Conservation (phyloP, 2,329 filamentous ascomycete species). For the Incumbomyces lentus region DNA sequence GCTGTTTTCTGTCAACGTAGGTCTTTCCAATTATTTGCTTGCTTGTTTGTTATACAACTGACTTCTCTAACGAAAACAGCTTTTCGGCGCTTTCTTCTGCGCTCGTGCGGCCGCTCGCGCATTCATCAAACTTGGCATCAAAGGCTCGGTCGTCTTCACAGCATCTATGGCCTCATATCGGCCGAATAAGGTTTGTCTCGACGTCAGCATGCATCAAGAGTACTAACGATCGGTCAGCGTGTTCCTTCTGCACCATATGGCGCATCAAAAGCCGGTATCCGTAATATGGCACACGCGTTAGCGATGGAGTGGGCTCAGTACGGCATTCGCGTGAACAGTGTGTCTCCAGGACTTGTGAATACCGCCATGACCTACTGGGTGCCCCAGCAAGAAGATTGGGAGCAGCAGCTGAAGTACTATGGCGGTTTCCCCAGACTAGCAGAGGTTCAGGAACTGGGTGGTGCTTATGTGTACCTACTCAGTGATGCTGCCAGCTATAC, state of each 20-base stretch:
- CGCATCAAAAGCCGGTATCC: constrained; percentile 35
- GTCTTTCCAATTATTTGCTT: too few species aligned
- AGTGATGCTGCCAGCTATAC: constrained; percentile 28
- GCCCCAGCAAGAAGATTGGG: constrained; percentile 40
- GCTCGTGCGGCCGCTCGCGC: constrained; percentile 34
- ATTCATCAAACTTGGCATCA: constrained; percentile 37
- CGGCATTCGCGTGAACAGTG: constrained; percentile 23
- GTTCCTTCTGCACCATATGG: constrained; percentile 34
- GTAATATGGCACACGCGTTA: constrained; percentile 33
- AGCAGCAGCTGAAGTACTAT: constrained; percentile 45
- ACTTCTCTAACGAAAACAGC: constrained; percentile 12
- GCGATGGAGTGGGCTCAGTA: constrained; percentile 28
- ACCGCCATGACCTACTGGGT: constrained; percentile 40
- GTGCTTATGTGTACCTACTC: constrained; percentile 40
- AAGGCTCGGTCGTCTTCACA: constrained; percentile 38
- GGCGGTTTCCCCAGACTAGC: constrained; percentile 44
- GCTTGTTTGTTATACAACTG: constrained; percentile 1
- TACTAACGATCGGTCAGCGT: constrained; percentile 6
- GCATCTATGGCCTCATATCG: constrained; percentile 39
- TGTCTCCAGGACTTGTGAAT: constrained; percentile 24
- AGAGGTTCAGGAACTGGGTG: constrained; percentile 41
- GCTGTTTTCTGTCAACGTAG: constrained; percentile 34
- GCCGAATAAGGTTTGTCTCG: constrained; percentile 30
- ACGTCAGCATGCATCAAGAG: not conserved
- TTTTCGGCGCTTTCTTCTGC: constrained; percentile 38